Base-by-base conservation (phyloP, 73 alveolate genomes). In the Chromera velia region DNA sequence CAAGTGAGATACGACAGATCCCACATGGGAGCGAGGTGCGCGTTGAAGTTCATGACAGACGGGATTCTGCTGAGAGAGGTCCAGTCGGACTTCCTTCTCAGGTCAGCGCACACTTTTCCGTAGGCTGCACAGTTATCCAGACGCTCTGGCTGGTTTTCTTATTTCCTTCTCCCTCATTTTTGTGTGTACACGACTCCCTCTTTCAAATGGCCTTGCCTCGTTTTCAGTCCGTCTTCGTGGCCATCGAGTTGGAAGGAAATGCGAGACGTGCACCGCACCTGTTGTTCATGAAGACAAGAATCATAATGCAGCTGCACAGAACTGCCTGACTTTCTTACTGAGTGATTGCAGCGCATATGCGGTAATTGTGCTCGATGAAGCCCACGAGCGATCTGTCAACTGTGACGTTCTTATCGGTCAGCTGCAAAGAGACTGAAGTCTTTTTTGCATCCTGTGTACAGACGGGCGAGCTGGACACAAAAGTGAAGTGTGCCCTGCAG, bases 361-460 rank as follows among this genome's bases (percentile, higher is more conserved):
- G 24, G 96, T 90, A 28, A 82, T 92, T 32, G 84, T 92, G 62
- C 88, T 92, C 67, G 98, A 92, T 86, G 95, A 93, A 82, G 98
- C 98, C 24, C 98, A 93, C 83, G 96, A 93, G 73, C 87, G 98
- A 77, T 88, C 94, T 49, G 87, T 93, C 69, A 93, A 93, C 87
- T 84, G 94, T 19, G 98, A 93, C 80, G 84, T 93, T 30, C 84
- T 93, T 69, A 88, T 93, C n/a, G 88, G 93, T 70, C n/a, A n/a
- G n/a, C n/a, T n/a, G n/a, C n/a, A n/a, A n/a, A n/a, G n/a, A n/a
- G n/a, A n/a, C n/a, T n/a, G n/a, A n/a, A n/a, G n/a, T n/a, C n/a
- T n/a, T n/a, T n/a, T n/a, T n/a, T n/a, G n/a, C n/a, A n/a, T n/a
- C n/a, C n/a, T n/a, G n/a, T n/a, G n/a, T n/a, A n/a, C n/a, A n/a